Evolutionary conservation across 805 yeast species (phyloP), one percentile per base, ranked within the genome.

Genomic region (Saccharomycopsis selenospora): DNA sequence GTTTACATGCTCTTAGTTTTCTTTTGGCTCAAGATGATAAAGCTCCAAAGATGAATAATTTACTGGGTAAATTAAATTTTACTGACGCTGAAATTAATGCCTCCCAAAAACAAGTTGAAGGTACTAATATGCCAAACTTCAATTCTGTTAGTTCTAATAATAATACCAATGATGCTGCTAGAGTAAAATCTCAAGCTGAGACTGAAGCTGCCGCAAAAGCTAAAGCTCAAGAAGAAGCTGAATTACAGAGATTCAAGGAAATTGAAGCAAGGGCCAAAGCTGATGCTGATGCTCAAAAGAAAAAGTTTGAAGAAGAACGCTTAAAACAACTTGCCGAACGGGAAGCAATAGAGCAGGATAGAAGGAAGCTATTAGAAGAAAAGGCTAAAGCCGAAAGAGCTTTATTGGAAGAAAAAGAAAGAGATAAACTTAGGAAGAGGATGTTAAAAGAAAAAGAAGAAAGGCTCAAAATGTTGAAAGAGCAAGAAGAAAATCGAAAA

Each of bases 1-100:
- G 97, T 56, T 65, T 91, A 29, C 96, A 91, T 66, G 96, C 96
- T 2, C 66, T 91, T 55, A 80, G 89, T 45, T 86, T 77, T 56
- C 77, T 87, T 61, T 70, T 93, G 48, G 73, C 82, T 18, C 71
- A 73, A 56, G 70, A 77, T 24, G 73, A 76, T 23, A 66, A 67
- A 17, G 80, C 82, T 20, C 86, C 90, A 1, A 66, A 70, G 3
- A 75, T 91, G 59, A 73, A 71, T 28, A 75, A 78, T 53, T 64
- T 86, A 28, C 81, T 80, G 7, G 89, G 85, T 2, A 70, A 73
- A 49, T 58, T 82, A 3, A 71, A 73, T 20, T 86, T 91, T 57
- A 63, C 78, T 3, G 82, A 80, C 17, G 82, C 76, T 11, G 96
- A 89, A 48, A 68, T 91, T 18, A 69, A 72, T 42, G 71, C 70